These are phyloP conservation scores for Striga asiatica DNA, from an alignment of 257 asterid species.

Conservation along the genomic window DNA sequence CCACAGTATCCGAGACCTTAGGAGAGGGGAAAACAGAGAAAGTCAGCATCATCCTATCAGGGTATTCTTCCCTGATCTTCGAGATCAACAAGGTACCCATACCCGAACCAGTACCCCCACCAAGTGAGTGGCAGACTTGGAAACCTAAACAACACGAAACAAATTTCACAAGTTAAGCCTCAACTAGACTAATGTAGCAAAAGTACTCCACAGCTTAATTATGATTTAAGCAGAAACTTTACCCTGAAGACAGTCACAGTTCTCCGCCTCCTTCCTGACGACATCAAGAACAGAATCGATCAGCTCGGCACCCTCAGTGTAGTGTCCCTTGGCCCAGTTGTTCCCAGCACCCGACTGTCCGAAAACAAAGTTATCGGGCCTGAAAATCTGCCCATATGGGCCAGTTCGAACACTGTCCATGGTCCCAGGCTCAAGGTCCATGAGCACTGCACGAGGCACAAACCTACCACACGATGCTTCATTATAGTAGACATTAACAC, in stretches of 20 bases:
- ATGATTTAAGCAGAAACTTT: conserved; percentile 7
- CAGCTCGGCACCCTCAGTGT: conserved; percentile 87
- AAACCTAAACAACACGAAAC: conserved; percentile 35
- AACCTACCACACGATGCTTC: conserved; percentile 90
- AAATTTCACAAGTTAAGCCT: background rate
- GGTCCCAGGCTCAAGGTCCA: conserved; percentile 94
- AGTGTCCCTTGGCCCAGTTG: conserved; percentile 84
- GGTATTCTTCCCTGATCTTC: conserved; percentile 76
- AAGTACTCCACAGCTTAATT: no score
- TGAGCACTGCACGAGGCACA: conserved; percentile 91
- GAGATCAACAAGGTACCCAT: conserved; percentile 78
- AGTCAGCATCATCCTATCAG: conserved; percentile 79
- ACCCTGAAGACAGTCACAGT: conserved; percentile 90
- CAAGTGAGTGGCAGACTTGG: conserved; percentile 80
- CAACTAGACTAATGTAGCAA: no score
- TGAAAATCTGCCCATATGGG: conserved; percentile 72
- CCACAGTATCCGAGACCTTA: conserved; percentile 79
- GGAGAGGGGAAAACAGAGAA: conserved; percentile 85
- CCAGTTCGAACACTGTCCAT: conserved; percentile 93
- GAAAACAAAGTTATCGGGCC: conserved; percentile 77
- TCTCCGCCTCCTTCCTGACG: conserved; percentile 78
- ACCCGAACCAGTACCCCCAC: conserved; percentile 90
- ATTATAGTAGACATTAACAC: conserved; percentile 78
- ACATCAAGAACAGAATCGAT: conserved; percentile 81
- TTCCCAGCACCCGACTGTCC: conserved; percentile 90